phyloP scores from a whole-genome alignment of 306 rosid genomes.

The Sphenostylis stenocarpa region DNA sequence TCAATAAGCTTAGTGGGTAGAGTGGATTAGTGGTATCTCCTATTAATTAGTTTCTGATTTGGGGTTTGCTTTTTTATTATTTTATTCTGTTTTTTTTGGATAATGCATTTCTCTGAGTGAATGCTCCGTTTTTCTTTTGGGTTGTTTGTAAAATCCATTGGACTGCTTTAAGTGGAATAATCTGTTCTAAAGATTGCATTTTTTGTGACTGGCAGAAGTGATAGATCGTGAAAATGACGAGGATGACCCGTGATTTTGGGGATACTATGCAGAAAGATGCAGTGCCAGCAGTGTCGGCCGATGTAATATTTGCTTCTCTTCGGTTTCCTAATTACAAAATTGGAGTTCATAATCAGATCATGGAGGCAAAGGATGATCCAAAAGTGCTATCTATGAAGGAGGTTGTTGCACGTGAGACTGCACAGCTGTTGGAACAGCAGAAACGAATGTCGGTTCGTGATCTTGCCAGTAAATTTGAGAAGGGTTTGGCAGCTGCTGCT shows the following conservation, averaged over 20 bases:
- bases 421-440: conserved; percentile 88
- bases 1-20: conserved; percentile 2
- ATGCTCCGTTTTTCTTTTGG: background rate
- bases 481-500: conserved; percentile 96
- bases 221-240: conserved; percentile 57
- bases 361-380: conserved; percentile 69
- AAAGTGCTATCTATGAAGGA: conserved; percentile 81
- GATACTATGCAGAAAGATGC: conserved; percentile 71
- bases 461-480: conserved; percentile 86
- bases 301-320: conserved; percentile 71
- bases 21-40: background rate
- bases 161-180: background rate
- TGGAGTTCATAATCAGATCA: conserved; percentile 77
- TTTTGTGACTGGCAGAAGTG: conserved; percentile 44
- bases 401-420: conserved; percentile 90
- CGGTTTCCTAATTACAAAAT: conserved; percentile 86
- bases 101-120: conserved; percentile 1
- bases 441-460: conserved; percentile 89
- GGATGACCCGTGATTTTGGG: conserved; percentile 71
- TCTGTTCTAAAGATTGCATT: conserved; percentile 16
- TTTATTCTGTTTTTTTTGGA: conserved; percentile 10
- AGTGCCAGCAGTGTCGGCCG: conserved; percentile 70
- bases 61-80: background rate
- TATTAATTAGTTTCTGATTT: conserved; percentile 11
- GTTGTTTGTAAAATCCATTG: background rate